Evolutionary conservation across 768 basidiomycete genomes (phyloP).

Genomic region (Agrocybe pediades): DNA sequence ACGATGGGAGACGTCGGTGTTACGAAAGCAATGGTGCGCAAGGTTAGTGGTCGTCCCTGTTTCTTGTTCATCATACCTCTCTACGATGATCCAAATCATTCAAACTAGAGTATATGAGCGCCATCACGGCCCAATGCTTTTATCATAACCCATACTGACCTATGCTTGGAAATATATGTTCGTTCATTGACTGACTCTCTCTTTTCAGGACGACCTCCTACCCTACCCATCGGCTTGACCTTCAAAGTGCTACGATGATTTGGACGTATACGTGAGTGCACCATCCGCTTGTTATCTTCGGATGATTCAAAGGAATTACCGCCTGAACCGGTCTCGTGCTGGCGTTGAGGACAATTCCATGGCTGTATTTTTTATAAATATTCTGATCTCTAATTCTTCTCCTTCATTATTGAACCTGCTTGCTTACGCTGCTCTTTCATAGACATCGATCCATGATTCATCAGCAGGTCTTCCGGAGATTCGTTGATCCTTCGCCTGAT

Average conservation of each 20-base stretch:
- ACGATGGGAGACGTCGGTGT: too few relatives aligned
- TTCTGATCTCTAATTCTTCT: constrained; percentile 45
- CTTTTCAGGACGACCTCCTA: not conserved
- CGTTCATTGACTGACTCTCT: constrained; percentile 11
- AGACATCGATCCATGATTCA: not conserved
- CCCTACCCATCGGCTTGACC: not conserved
- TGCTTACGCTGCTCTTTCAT: not conserved
- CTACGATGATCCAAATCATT: constrained; percentile 61
- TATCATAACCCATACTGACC: constrained; percentile 64
- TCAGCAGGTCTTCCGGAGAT: too few relatives aligned
- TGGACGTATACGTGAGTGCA: too few relatives aligned
- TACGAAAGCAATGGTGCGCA: not conserved
- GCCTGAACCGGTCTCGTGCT: constrained; percentile 60
- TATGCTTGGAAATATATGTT: constrained; percentile 4
- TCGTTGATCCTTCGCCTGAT: not conserved
- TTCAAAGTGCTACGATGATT: too few relatives aligned
- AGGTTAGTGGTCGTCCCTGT: constrained; percentile 6
- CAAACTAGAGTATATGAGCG: constrained; percentile 97
- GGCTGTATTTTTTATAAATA: constrained; percentile 72
- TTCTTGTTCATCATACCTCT: constrained; percentile 1
- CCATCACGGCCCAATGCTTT: constrained; percentile 68
- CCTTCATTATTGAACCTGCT: constrained; percentile 1
- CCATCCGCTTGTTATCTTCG: constrained; percentile 22
- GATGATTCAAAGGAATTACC: constrained; percentile 87
- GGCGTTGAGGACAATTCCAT: constrained; percentile 73